Evolutionary conservation across 108 stramenopile species (phyloP).

Genomic region (Fragilaria radians): DNA sequence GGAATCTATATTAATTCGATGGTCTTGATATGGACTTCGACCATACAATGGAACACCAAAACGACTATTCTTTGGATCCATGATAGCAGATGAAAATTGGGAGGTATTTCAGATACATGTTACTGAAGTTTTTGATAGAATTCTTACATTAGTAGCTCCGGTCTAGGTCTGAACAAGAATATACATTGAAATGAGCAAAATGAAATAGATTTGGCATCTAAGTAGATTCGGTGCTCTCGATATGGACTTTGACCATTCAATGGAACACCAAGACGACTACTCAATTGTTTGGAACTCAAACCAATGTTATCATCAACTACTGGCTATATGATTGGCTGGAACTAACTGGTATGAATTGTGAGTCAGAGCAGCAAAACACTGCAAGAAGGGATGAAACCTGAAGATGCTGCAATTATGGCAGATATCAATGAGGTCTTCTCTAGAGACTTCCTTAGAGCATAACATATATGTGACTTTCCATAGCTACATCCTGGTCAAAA

Average conservation of each 20-base stretch:
- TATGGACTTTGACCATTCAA: slow-evolving; percentile 17
- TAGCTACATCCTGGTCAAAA: slow-evolving; percentile 17
- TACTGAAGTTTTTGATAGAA: slow-evolving; percentile 41
- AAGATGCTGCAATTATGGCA: slow-evolving; percentile 41
- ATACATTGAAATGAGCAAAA: slow-evolving; percentile 49
- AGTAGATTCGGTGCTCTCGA: slow-evolving; percentile 17
- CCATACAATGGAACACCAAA: too few species aligned
- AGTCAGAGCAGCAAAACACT: too few species aligned
- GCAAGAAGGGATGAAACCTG: slow-evolving; percentile 27
- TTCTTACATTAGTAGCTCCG: slow-evolving; percentile 38
- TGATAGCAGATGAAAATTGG: slow-evolving; percentile 39
- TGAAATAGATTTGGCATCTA: slow-evolving; percentile 24
- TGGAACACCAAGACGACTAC: slow-evolving; percentile 11
- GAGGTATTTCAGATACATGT: slow-evolving; percentile 24
- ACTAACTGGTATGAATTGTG: too few species aligned
- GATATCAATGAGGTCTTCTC: too few species aligned
- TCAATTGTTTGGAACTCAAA: background rate
- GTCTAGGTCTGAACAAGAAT: too few species aligned
- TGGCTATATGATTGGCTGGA: background rate
- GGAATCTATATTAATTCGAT: too few species aligned
- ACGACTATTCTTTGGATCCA: background rate
- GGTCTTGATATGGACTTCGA: too few species aligned
- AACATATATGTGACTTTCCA: slow-evolving; percentile 46
- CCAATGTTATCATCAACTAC: background rate
- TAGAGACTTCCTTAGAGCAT: slow-evolving; percentile 46